A percentile compares a stretch with the other conserved stretches of the same genome.
Conservation (phyloP, 2,329 filamentous ascomycete species). For the Diplocarpon rosae region DNA sequence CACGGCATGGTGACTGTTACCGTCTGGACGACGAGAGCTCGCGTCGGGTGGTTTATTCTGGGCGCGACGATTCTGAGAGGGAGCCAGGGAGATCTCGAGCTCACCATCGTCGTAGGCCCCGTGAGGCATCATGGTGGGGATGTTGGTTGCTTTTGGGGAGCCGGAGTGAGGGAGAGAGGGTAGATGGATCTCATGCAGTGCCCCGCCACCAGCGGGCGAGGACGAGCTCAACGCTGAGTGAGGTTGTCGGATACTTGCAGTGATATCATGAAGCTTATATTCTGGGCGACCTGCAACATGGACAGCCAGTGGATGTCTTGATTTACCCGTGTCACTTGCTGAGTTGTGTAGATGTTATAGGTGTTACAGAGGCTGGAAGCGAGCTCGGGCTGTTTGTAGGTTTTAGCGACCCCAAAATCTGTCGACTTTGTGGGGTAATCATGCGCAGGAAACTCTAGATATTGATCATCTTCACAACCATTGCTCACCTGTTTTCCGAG, state of each 20-base stretch:
- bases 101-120: constrained; percentile 65
- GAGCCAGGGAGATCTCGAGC: constrained; percentile 65
- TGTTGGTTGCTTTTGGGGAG: constrained; percentile 12
- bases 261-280: neutral
- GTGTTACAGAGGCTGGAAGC: neutral
- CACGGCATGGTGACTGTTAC: constrained; percentile 13
- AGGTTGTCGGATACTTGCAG: neutral
- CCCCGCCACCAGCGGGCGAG: constrained; percentile 13
- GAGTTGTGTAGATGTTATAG: too few relatives aligned
- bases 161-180: constrained; percentile 3
- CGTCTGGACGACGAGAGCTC: constrained; percentile 19
- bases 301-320: too few relatives aligned
- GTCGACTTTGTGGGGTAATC: constrained; percentile 6
- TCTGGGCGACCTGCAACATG: too few relatives aligned
- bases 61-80: constrained; percentile 48
- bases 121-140: constrained; percentile 21
- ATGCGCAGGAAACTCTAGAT: neutral
- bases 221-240: constrained; percentile 5
- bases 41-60: constrained; percentile 28
- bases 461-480: neutral
- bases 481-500: too few relatives aligned
- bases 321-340: too few relatives aligned
- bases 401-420: neutral
- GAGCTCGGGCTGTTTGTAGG: neutral
- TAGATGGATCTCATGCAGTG: constrained; percentile 6